Conservation (phyloP, 2,329 filamentous ascomycete genomes). For the Pyricularia sp. region DNA sequence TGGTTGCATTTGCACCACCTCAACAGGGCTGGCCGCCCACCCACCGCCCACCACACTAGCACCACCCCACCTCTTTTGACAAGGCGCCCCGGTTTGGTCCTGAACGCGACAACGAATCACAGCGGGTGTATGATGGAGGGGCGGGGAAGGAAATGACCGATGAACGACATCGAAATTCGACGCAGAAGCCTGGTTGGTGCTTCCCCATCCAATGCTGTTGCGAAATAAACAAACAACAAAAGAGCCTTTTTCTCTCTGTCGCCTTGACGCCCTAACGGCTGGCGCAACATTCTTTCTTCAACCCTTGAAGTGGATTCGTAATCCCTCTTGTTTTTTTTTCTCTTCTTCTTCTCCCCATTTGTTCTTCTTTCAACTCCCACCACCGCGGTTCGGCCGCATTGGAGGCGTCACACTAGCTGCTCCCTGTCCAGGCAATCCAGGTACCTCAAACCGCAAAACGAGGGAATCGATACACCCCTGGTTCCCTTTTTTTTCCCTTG, state of each 20-base stretch:
- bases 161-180: not conserved
- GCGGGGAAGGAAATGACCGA: not conserved
- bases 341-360: not conserved
- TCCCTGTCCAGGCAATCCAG: not conserved
- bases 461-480: not conserved
- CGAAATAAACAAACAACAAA: not conserved
- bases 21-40: not conserved
- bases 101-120: not conserved
- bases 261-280: not conserved
- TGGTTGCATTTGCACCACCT: not conserved
- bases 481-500: not conserved
- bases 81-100: not conserved
- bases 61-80: not conserved
- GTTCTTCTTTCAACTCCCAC: not conserved
- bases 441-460: not conserved
- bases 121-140: not conserved
- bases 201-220: not conserved
- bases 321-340: not conserved
- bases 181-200: not conserved
- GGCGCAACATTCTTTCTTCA: not conserved
- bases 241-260: not conserved
- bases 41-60: not conserved
- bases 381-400: not conserved
- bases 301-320: not conserved
- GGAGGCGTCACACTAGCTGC: not conserved